Conservation (phyloP, 352 stramenopile genomes). For the Phytophthora macrochlamydospora region DNA sequence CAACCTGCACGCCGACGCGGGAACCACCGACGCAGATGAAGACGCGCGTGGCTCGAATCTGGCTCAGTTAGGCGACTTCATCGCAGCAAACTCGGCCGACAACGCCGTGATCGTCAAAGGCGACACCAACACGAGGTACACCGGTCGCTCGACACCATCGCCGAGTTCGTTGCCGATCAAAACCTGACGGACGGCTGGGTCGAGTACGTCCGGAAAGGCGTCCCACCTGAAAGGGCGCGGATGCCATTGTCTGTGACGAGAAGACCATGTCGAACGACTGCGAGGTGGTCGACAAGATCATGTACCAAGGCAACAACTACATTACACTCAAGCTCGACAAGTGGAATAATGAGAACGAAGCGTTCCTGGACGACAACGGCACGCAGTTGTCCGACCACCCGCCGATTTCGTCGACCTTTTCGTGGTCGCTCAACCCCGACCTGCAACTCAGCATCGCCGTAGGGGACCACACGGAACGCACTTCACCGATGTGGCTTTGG, state of each 20-base stretch:
- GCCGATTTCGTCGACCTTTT: constrained; percentile 40
- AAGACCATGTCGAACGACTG: constrained; percentile 38
- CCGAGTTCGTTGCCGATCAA: constrained; percentile 26
- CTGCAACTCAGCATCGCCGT: constrained; percentile 35
- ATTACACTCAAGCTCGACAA: constrained; percentile 35
- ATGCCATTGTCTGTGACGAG: constrained; percentile 38
- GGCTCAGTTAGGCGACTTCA: constrained; percentile 45
- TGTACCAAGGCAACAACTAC: constrained; percentile 54
- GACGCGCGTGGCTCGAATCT: constrained; percentile 40
- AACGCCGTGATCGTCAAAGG: constrained; percentile 48
- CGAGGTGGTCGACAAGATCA: constrained; percentile 58
- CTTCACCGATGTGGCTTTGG: no score
- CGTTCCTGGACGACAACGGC: constrained; percentile 32
- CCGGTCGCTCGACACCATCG: constrained; percentile 7
- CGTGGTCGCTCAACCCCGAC: constrained; percentile 33
- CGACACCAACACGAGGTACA: constrained; percentile 17
- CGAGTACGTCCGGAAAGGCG: constrained; percentile 32
- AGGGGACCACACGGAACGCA: constrained; percentile 29
- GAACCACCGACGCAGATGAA: constrained; percentile 32
- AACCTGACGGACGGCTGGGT: constrained; percentile 47
- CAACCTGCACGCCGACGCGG: constrained; percentile 53
- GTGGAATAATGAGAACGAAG: constrained; percentile 41
- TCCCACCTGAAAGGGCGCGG: constrained; percentile 27
- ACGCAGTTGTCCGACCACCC: constrained; percentile 44
- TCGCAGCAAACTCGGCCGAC: constrained; percentile 45